Evolutionary conservation across 148 eudicot species (phyloP).

Genomic region (Vaccinium corymbosum): DNA sequence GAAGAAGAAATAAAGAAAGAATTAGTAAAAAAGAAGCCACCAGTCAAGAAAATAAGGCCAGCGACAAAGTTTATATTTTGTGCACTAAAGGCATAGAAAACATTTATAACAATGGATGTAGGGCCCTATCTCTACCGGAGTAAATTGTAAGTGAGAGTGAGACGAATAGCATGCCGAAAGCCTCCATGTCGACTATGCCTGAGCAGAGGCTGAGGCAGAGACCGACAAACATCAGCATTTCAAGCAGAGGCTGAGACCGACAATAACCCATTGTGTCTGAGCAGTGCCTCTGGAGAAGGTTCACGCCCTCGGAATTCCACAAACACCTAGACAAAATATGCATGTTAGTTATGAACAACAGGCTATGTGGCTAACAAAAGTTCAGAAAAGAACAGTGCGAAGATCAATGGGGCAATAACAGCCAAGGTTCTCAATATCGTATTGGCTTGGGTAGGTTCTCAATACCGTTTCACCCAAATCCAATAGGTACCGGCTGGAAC

Average conservation of each 20-base stretch:
- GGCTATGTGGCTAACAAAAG: background rate
- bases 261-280: slow-evolving; percentile 89
- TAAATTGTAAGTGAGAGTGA: background rate
- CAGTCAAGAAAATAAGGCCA: background rate
- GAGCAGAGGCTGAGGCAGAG: background rate
- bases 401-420: background rate
- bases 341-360: slow-evolving; percentile 3
- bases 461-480: no score
- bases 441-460: no score
- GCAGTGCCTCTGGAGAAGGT: slow-evolving; percentile 93
- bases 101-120: background rate
- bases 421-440: no score
- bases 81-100: background rate
- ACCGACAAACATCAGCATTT: background rate
- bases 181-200: background rate
- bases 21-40: background rate
- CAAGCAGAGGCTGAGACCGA: slow-evolving; percentile 35
- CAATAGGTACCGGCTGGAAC: no score
- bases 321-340: slow-evolving; percentile 52
- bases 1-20: background rate
- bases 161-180: background rate
- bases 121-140: background rate
- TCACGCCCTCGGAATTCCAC: slow-evolving; percentile 94
- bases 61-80: background rate
- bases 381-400: background rate